These are phyloP conservation scores for Sphagnum magellanicum DNA, from an alignment of 228 moss, liverwort and hornwort genomes.

Conservation along the genomic window DNA sequence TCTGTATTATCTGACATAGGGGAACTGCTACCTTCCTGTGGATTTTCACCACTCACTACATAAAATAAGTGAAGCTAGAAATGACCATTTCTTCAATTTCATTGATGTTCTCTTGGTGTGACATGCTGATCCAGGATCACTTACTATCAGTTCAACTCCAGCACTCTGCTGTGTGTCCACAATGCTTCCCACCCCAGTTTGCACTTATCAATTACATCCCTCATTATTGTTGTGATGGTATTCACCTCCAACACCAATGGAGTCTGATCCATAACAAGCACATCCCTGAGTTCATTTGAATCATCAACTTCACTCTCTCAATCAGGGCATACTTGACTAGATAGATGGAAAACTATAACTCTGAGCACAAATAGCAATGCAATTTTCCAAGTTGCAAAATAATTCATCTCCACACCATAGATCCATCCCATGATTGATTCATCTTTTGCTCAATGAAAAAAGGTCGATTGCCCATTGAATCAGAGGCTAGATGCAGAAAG, in stretches of 20 bases:
- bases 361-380: constrained; percentile 89
- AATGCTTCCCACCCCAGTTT: constrained; percentile 33
- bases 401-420: constrained; percentile 68
- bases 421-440: neutral
- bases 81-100: constrained; percentile 37
- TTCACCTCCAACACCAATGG: constrained; percentile 87
- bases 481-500: too few species aligned
- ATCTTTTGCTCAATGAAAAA: too few species aligned
- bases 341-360: constrained; percentile 29
- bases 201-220: constrained; percentile 72
- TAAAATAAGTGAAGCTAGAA: constrained; percentile 35
- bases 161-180: too few species aligned
- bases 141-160: neutral
- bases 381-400: constrained; percentile 73
- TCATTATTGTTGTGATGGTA: constrained; percentile 63
- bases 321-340: too few species aligned
- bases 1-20: neutral
- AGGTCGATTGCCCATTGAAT: too few species aligned
- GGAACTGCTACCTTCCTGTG: neutral
- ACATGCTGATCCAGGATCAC: constrained; percentile 18
- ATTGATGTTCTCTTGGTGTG: constrained; percentile 25
- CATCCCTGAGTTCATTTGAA: neutral
- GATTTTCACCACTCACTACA: neutral
- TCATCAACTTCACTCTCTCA: too few species aligned
- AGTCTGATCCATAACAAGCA: constrained; percentile 43